These are phyloP conservation scores for Hydnomerulius pinastri DNA, from an alignment of 768 basidiomycete genomes.

Conservation along the genomic window DNA sequence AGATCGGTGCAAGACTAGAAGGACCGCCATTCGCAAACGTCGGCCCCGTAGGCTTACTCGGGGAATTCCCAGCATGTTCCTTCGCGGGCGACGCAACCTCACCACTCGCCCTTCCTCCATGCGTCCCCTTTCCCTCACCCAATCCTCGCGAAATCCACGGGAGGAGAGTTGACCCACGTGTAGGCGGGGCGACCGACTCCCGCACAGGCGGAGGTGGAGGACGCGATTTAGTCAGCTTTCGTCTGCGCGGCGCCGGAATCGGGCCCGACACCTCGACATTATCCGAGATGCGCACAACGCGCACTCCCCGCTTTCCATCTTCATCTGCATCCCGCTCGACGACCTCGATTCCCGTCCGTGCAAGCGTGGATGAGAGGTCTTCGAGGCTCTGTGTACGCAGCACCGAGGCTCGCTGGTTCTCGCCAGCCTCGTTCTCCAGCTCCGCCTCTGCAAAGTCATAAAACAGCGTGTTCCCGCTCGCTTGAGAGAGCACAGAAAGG, in stretches of 20 bases:
- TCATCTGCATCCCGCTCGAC: background rate
- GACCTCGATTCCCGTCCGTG: conserved; percentile 20
- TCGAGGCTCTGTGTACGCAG: conserved; percentile 26
- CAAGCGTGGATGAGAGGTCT: conserved; percentile 20
- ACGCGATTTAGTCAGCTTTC: conserved; percentile 26
- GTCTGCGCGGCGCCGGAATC: conserved; percentile 9
- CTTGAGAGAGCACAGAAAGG: conserved; percentile 23
- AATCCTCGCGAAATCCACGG: conserved; percentile 23
- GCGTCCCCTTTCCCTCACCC: conserved; percentile 2
- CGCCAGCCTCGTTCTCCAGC: background rate
- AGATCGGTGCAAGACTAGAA: background rate
- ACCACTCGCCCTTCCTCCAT: background rate
- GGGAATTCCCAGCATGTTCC: background rate
- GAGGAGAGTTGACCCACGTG: conserved; percentile 20
- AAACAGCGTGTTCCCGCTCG: conserved; percentile 30
- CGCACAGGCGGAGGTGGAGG: background rate
- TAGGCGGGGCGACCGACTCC: conserved; percentile 1
- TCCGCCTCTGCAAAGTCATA: conserved; percentile 19
- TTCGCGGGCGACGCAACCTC: background rate
- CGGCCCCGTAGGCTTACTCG: background rate
- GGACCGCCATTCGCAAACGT: background rate
- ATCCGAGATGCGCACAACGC: conserved; percentile 27
- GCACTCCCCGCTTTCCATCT: conserved; percentile 18
- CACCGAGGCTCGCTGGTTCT: background rate
- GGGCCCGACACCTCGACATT: conserved; percentile 20